phyloP scores from a whole-genome alignment of 345 rosid species.

The Eucalyptus pauciflora region DNA sequence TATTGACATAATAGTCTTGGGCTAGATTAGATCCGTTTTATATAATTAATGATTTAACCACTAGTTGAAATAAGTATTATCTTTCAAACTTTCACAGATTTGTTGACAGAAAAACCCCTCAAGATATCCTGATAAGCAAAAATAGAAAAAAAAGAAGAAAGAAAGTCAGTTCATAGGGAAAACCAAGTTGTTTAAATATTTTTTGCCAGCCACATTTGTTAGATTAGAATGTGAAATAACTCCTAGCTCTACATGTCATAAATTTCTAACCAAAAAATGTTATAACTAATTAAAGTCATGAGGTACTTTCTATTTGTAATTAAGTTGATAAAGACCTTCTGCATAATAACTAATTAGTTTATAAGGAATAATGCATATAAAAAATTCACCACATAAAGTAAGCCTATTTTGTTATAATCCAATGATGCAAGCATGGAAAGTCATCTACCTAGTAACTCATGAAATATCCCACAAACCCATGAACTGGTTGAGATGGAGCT shows the following conservation, averaged over 20 bases:
- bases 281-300: not conserved
- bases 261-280: too few species aligned
- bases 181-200: too few species aligned
- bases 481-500: accelerated
- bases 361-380: not conserved
- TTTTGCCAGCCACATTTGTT: accelerated
- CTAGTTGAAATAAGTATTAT: too few species aligned
- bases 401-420: not conserved
- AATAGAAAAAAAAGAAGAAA: too few species aligned
- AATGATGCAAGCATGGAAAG: not conserved
- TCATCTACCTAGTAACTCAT: not conserved
- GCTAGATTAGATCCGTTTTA: accelerated
- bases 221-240: too few species aligned
- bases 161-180: too few species aligned
- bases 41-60: too few species aligned
- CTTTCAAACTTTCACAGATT: too few species aligned
- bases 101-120: not conserved
- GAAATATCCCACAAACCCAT: not conserved
- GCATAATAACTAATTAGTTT: not conserved
- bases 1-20: too few species aligned
- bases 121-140: accelerated
- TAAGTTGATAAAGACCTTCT: not conserved
- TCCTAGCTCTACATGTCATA: accelerated
- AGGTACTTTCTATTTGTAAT: not conserved
- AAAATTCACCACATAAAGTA: not conserved